Evolutionary conservation across 768 basidiomycete species (phyloP), one percentile per base, ranked within the genome.

Genomic region (Lactarius sanguifluus): DNA sequence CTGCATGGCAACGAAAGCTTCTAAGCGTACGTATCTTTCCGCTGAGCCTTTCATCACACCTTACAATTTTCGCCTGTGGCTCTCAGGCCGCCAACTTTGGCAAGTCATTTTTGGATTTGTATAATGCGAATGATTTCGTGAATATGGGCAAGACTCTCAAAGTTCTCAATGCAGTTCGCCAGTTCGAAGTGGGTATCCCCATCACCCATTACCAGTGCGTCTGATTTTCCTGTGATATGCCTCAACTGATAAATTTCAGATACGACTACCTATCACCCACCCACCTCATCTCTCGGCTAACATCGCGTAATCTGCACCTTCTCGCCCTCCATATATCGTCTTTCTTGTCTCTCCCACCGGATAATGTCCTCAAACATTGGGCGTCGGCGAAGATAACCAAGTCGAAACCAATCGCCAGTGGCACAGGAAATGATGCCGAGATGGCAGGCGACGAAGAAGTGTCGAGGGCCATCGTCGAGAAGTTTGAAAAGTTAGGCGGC

Each of bases 1-100:
- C 90, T 5, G 80, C 86, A 71, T 96, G 93, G 93, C 96, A 97
- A 73, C 86, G 90, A 59, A 85, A 85, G 43, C 82, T 98, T 57
- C 81, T 98, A 23, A 92, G 87, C 74, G 95, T 94, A 67, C 71
- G 83, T 74, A 1, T 45, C 65, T 30, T 58, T 25, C 23, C 30
- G 38, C 30, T 56, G 28, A 32, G 5, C 10, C 18, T 6, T 16
- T 41, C 61, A 10, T 18, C 23, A 57, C 65, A 43, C 41, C 66
- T 47, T 25, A 57, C 23, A 32, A 36, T n/a, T 41, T 41, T 38
- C 55, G 20, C 23, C 30, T 69, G 0, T 54, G n/a, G 5, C 9
- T 30, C 41, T 8, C 70, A 96, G 92, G 94, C 96, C n/a, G 96
- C 96, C 9, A 95, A 95, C 74, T 98, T 96, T 73, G 97, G 96